Conservation (phyloP, 306 rosid species). For the Vicia faba region DNA sequence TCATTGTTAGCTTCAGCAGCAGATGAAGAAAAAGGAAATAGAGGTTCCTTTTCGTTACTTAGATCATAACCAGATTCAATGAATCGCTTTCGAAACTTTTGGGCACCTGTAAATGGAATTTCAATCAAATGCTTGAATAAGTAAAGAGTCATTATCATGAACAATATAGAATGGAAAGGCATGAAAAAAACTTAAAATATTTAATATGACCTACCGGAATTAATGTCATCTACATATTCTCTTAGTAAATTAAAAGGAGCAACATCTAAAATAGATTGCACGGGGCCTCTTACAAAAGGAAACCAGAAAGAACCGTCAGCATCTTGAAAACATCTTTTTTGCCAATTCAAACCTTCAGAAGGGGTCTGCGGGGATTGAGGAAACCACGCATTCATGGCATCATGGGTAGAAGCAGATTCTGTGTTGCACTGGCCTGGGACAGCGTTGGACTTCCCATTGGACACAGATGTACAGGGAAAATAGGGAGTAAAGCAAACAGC, state of each 20-base stretch:
- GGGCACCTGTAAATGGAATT: constrained; percentile 63
- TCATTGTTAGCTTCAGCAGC: constrained; percentile 52
- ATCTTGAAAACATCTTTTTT: constrained; percentile 46
- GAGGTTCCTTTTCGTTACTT: constrained; percentile 64
- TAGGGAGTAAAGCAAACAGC: constrained; percentile 66
- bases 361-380: constrained; percentile 50
- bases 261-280: constrained; percentile 71
- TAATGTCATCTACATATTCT: constrained; percentile 65
- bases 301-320: constrained; percentile 59
- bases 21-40: constrained; percentile 66
- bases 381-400: constrained; percentile 41
- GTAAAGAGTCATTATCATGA: constrained; percentile 39
- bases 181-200: constrained; percentile 31
- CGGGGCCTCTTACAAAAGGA: constrained; percentile 62
- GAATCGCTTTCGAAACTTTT: constrained; percentile 61
- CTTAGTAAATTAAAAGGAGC: constrained; percentile 73
- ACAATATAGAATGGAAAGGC: constrained; percentile 35
- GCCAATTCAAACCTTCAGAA: constrained; percentile 50
- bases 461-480: constrained; percentile 46
- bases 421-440: constrained; percentile 39
- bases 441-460: constrained; percentile 51
- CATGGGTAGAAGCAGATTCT: constrained; percentile 45
- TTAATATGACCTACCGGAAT: constrained; percentile 55
- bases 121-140: constrained; percentile 40
- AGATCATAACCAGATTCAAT: constrained; percentile 56